Evolutionary conservation across 768 basidiomycete genomes (phyloP), one percentile per base, ranked within the genome.

Genomic region (Lactarius hengduanensis): DNA sequence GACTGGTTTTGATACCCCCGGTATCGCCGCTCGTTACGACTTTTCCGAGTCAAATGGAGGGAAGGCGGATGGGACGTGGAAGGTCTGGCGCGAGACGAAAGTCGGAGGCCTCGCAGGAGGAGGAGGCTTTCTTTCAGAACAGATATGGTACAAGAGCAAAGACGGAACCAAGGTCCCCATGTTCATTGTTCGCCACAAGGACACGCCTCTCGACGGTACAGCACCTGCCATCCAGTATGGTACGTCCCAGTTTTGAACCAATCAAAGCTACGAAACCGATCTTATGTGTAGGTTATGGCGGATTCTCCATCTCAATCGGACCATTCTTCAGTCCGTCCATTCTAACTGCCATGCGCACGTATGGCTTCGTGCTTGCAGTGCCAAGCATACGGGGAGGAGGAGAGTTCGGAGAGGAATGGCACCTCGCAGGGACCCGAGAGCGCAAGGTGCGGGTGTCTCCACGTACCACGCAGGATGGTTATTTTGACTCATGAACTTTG

Each of bases 341-440:
- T 61, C 80, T 94, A 50, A 92, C 90, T 0, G 89, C 90, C 76
- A 77, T 91, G 65, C 84, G 90, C 75, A 80, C 79, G 47, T 94
- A 90, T 71, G 84, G 88, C 10, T 87, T 84, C 8, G 76, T 92
- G 36, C 80, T 86, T 36, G 91, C 89, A 4, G 72, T 82, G 40
- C 79, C 82, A 26, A 78, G 75, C 70, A 80, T 81, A 62, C 76
- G 83, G 13, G 83, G 83, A 11, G 92, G 92, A 4, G 82, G 83
- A 1, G 90, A 92, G 73, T 93, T 92, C 68, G 92, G 92, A 16
- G 89, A 93, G 71, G 83, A 86, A n/a, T 94, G 92, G 92, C 91
- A 94, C 74, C 72, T 82, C 50, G 89, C 82, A 28, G 92, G 90
- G 2, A 86, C 80, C 34, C 80, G 80, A 67, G 91, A 91, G 67